Conservation (phyloP, 352 stramenopile genomes). For the Aphanomyces cochlioides region DNA sequence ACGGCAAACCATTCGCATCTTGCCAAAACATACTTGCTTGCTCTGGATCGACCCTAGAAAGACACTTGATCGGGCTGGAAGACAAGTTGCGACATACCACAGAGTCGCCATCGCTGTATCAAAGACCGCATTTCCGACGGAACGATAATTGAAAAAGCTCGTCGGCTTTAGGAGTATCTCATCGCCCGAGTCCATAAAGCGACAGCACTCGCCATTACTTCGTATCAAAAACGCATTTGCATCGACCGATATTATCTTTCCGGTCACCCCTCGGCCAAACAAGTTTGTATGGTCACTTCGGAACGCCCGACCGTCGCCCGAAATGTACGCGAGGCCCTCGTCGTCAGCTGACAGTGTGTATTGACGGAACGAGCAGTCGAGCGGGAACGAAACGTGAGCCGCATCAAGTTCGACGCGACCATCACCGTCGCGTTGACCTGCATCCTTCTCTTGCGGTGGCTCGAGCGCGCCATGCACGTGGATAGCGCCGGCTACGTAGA, state of each 20-base stretch:
- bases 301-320: conserved; percentile 9
- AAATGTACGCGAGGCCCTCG: conserved; percentile 20
- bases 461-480: too few relatives aligned
- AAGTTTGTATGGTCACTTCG: conserved; percentile 27
- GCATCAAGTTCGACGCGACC: not conserved
- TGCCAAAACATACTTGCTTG: conserved; percentile 23
- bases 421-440: not conserved
- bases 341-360: conserved; percentile 26
- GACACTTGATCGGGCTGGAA: not conserved
- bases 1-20: not conserved
- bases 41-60: conserved; percentile 19
- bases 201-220: conserved; percentile 25
- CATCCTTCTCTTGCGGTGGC: too few relatives aligned
- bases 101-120: conserved; percentile 8
- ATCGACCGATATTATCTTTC: conserved; percentile 26
- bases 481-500: too few relatives aligned
- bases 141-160: conserved; percentile 18
- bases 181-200: conserved; percentile 27
- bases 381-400: conserved; percentile 5
- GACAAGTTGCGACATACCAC: conserved; percentile 4
- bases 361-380: conserved; percentile 22
- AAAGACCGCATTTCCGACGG: conserved; percentile 8
- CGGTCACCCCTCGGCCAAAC: conserved; percentile 26
- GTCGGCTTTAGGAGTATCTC: conserved; percentile 19
- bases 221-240: conserved; percentile 27